Percentiles rank a stretch among this genome's conserved stretches.
Conservation (phyloP, 306 rosid genomes). For the Carpinus viminea region DNA sequence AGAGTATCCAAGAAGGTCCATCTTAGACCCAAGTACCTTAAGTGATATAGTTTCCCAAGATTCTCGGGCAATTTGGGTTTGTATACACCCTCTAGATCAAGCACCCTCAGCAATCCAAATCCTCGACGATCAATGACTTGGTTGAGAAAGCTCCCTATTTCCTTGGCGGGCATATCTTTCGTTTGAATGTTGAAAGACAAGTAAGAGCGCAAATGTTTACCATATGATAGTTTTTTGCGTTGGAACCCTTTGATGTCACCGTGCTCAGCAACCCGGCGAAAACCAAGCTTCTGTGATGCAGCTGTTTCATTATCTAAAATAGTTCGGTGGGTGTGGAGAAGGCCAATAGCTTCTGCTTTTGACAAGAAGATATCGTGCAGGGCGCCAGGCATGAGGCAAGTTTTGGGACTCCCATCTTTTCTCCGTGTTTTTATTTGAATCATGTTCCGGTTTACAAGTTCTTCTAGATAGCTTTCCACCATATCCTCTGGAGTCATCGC, state of each 20-base stretch:
- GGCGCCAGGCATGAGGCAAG: background rate
- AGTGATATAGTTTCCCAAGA: background rate
- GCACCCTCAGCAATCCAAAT: background rate
- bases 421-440: background rate
- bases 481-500: background rate
- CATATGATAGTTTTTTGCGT: background rate
- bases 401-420: constrained; percentile 4
- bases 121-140: background rate
- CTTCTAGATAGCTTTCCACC: background rate
- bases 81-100: constrained; percentile 1
- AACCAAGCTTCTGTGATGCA: background rate
- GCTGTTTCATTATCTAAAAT: background rate
- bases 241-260: background rate
- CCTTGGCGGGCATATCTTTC: background rate
- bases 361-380: background rate
- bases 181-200: constrained; percentile 1
- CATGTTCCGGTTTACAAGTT: background rate
- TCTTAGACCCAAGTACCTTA: background rate
- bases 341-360: background rate
- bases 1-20: background rate
- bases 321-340: background rate
- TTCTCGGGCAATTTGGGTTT: background rate
- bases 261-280: background rate
- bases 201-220: background rate
- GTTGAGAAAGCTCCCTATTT: background rate